phyloP scores from a whole-genome alignment of 2,329 filamentous ascomycete genomes.

The Pyrenophora tritici-repentis region DNA sequence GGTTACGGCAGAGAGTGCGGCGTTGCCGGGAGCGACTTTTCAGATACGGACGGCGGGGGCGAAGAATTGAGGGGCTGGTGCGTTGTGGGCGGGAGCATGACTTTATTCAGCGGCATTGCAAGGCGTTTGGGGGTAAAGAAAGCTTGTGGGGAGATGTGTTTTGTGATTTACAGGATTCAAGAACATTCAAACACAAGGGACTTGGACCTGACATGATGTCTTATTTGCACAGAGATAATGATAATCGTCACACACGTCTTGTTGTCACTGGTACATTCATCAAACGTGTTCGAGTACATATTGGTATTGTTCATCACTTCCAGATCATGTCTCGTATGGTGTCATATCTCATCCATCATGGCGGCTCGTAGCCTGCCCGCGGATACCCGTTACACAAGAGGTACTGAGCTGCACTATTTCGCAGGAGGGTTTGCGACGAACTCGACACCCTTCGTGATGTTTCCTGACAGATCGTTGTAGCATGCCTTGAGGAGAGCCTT shows the following conservation, averaged over 20 bases:
- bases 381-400: neutral
- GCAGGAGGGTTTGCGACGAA: conserved; percentile 82
- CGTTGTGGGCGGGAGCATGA: neutral
- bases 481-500: conserved; percentile 80
- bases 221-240: too few relatives aligned
- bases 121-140: conserved; percentile 25
- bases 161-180: too few relatives aligned
- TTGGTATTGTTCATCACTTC: conserved; percentile 11
- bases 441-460: conserved; percentile 91
- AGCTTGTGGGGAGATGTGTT: too few relatives aligned
- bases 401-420: conserved; percentile 35
- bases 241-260: too few relatives aligned
- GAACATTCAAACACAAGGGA: too few relatives aligned
- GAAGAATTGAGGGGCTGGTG: conserved; percentile 59
- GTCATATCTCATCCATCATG: conserved; percentile 15
- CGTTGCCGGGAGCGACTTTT: conserved; percentile 87
- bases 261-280: too few relatives aligned
- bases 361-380: conserved; percentile 28
- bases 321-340: conserved; percentile 15
- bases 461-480: conserved; percentile 81
- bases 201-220: too few relatives aligned
- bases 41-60: conserved; percentile 85
- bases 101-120: conserved; percentile 40
- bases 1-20: conserved; percentile 86
- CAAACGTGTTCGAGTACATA: neutral